Evolutionary conservation across 768 basidiomycete species (phyloP), one percentile per base, ranked within the genome.

Genomic region (Auriscalpium vulgare): DNA sequence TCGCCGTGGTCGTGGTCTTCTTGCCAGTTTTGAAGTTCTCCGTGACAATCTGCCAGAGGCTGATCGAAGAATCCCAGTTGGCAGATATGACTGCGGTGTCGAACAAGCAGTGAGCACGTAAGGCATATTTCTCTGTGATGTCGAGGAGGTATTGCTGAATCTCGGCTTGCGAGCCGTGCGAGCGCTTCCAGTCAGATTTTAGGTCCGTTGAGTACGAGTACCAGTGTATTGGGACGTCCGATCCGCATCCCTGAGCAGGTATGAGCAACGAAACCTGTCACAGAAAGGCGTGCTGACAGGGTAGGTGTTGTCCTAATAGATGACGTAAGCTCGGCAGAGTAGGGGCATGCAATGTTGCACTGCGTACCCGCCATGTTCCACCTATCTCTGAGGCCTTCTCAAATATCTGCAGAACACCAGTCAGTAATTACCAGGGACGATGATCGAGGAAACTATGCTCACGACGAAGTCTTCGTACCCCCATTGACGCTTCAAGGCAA

Each of bases 221-320:
- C 34, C 34, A 47, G 36, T 54, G 53, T 14, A 47, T 48, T 11
- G 44, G 44, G 4, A 54, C 35, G 37, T 54, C 53, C 8, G 53
- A 54, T n/a, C 34, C 44, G 29, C 36, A 36, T 7, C 53, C 53
- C 53, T 54, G 36, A 5, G 35, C 29, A 4, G 14, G 4, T 54
- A 4, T 10, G 38, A 38, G 34, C 34, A 19, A 17, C 10, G 10
- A 40, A 53, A 23, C 11, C 11, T 23, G 11, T 19, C 14, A 37
- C 17, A 13, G 17, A 14, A 35, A 47, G 16, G 13, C 37, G 17
- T 7, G 21, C 35, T 37, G 11, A 54, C 53, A 2, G 53, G 53
- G n/a, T 54, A 54, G 38, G 53, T 54, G 38, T 54, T 54, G 29
- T 36, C 53, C 53, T 54, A 29, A 29, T 29, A 7, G 29, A 29